Conservation (phyloP, 2,329 filamentous ascomycete genomes). For the Sordariomycetes sp. region DNA sequence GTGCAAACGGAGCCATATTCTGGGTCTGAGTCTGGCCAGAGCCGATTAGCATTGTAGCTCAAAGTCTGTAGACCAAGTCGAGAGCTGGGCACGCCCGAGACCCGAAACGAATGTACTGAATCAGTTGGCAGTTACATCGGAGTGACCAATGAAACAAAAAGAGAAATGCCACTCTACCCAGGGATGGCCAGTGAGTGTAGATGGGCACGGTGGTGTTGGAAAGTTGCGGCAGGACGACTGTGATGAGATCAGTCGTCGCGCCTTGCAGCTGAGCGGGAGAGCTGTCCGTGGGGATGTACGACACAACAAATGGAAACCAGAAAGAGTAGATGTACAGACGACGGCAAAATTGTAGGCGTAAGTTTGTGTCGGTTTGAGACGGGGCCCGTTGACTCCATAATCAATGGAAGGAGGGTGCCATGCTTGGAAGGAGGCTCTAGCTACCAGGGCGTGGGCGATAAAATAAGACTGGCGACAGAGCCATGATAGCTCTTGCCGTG, state of each 20-base stretch:
- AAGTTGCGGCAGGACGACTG: background rate
- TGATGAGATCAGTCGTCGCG: background rate
- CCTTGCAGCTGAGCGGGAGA: background rate
- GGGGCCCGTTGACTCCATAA: background rate
- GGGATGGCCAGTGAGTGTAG: background rate
- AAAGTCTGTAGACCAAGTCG: background rate
- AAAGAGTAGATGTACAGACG: background rate
- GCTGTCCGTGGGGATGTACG: background rate
- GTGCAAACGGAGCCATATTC: constrained; percentile 11
- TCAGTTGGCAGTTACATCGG: background rate
- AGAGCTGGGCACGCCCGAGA: background rate
- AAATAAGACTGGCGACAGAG: background rate
- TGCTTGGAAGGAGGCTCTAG: background rate
- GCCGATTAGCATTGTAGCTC: background rate
- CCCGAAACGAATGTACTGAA: background rate
- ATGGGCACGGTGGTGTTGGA: background rate
- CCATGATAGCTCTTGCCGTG: background rate
- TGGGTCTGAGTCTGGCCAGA: constrained; percentile 4
- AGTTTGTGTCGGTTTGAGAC: background rate
- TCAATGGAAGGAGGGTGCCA: background rate
- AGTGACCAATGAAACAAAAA: background rate
- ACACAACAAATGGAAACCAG: background rate
- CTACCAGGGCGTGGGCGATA: background rate
- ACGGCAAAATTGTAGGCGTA: background rate
- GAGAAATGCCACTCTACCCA: background rate